A percentile compares a stretch with the other conserved stretches of the same genome.
Evolutionary conservation across 2,329 filamentous ascomycete genomes (phyloP).

Genomic region (Talaromyces verruculosus): DNA sequence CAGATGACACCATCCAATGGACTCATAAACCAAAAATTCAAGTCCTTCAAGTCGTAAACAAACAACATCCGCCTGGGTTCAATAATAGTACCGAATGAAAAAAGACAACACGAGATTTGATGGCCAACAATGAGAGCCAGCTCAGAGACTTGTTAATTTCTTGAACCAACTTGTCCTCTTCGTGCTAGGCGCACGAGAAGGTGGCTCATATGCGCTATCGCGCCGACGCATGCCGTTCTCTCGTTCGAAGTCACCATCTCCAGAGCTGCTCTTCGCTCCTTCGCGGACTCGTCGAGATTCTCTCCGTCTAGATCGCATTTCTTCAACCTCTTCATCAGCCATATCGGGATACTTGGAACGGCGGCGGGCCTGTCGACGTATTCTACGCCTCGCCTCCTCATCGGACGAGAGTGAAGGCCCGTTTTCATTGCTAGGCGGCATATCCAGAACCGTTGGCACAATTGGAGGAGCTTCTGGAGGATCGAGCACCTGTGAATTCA

Average conservation of each 20-base stretch:
- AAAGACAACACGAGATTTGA: neutral
- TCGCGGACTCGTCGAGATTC: conserved; percentile 33
- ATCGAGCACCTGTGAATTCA: conserved; percentile 49
- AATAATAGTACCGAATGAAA: neutral
- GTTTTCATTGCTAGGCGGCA: conserved; percentile 32
- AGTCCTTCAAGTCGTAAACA: conserved; percentile 10
- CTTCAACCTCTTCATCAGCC: conserved; percentile 43
- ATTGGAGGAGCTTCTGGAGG: conserved; percentile 50
- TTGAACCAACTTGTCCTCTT: conserved; percentile 47
- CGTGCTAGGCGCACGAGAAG: conserved; percentile 28
- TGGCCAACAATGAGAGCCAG: neutral
- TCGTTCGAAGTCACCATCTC: conserved; percentile 43
- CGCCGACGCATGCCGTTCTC: conserved; percentile 34
- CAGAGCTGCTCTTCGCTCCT: conserved; percentile 42
- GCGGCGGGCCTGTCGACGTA: conserved; percentile 40
- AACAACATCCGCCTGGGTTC: conserved; percentile 7
- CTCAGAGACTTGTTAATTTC: conserved; percentile 36
- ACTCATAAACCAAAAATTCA: neutral
- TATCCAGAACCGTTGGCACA: conserved; percentile 48
- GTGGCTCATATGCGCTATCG: conserved; percentile 29
- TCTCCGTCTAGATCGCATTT: conserved; percentile 35
- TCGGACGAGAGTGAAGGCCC: conserved; percentile 43
- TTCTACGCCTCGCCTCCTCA: conserved; percentile 42
- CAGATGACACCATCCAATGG: conserved; percentile 4
- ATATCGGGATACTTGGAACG: conserved; percentile 43